Evolutionary conservation across 176 grass and related monocot species (phyloP).

Genomic region (Lolium multiflorum): DNA sequence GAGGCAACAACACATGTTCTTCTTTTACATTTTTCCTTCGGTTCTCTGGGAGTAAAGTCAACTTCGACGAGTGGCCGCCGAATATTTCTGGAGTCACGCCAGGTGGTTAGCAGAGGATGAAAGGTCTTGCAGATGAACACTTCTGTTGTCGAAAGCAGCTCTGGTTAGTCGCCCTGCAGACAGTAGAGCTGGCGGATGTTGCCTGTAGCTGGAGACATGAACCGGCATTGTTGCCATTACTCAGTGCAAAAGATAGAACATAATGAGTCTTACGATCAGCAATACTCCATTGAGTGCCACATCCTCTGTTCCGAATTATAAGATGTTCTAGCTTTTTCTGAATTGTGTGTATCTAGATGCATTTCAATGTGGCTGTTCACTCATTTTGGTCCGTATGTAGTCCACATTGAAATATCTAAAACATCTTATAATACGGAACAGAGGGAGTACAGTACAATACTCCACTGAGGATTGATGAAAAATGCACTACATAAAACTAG

Average conservation of each 20-base stretch:
- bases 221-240: slow-evolving; percentile 30
- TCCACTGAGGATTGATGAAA: background rate
- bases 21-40: slow-evolving; percentile 53
- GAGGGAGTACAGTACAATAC: background rate
- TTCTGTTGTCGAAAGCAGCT: background rate
- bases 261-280: background rate
- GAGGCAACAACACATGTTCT: slow-evolving; percentile 1
- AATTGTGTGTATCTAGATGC: too few species aligned
- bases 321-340: too few species aligned
- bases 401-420: too few species aligned
- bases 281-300: background rate
- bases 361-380: too few species aligned
- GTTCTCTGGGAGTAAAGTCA: slow-evolving; percentile 42
- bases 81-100: slow-evolving; percentile 40
- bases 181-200: slow-evolving; percentile 98
- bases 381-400: too few species aligned
- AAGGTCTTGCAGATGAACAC: slow-evolving; percentile 12
- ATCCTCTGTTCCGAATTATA: too few species aligned
- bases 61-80: slow-evolving; percentile 36
- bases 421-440: too few species aligned
- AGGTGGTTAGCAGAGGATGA: slow-evolving; percentile 24
- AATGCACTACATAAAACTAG: background rate
- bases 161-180: slow-evolving; percentile 80
- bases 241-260: background rate
- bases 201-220: slow-evolving; percentile 72